phyloP scores from a whole-genome alignment of 2,329 filamentous ascomycete species.

The Talaromyces sp. region DNA sequence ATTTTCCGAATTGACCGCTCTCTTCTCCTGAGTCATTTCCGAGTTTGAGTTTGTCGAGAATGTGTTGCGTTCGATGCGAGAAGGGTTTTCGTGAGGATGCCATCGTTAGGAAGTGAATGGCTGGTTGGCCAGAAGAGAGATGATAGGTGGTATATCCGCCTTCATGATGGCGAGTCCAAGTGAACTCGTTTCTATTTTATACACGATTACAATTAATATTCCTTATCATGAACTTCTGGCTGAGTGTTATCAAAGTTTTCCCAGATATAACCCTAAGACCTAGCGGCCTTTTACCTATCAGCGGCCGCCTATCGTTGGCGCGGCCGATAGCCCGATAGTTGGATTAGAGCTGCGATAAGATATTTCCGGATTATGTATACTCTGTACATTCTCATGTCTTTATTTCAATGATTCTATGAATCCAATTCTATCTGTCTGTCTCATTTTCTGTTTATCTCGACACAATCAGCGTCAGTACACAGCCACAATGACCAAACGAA shows the following conservation, averaged over 20 bases:
- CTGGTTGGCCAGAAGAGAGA: background rate
- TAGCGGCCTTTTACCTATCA: background rate
- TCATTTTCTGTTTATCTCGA: background rate
- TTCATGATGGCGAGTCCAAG: background rate
- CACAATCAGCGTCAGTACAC: background rate
- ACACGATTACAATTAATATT: background rate
- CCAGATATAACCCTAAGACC: background rate
- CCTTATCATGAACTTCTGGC: background rate
- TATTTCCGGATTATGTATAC: background rate
- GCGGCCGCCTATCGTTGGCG: background rate
- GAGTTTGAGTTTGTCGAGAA: slow-evolving; percentile 3
- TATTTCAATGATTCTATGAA: background rate
- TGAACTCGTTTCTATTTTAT: background rate
- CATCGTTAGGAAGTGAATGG: background rate
- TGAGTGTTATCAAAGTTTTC: background rate
- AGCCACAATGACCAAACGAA: slow-evolving; percentile 3
- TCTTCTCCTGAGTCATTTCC: background rate
- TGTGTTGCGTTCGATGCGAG: background rate
- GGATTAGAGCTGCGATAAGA: background rate
- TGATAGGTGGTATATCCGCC: background rate
- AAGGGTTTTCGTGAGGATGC: background rate
- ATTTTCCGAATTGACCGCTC: slow-evolving; percentile 9
- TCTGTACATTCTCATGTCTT: background rate
- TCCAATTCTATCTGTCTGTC: no score
- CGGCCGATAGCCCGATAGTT: background rate